phyloP scores from a whole-genome alignment of 768 basidiomycete species.

The Lenzites betulinus region DNA sequence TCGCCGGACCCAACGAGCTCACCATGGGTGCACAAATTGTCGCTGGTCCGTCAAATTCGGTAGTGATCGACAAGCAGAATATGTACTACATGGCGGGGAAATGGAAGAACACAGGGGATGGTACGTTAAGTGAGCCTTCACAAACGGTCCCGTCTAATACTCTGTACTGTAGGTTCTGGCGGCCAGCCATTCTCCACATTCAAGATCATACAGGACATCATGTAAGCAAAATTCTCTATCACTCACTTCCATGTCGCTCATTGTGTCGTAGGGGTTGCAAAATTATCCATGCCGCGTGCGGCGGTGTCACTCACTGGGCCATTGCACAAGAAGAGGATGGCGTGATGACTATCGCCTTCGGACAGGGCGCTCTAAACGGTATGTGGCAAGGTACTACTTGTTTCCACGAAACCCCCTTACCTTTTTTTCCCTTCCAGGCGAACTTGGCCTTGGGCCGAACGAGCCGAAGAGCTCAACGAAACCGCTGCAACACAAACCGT shows the following conservation, averaged over 20 bases:
- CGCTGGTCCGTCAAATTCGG: constrained; percentile 84
- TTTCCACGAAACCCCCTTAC: background rate
- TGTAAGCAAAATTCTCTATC: constrained; percentile 45
- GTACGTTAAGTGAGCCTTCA: constrained; percentile 35
- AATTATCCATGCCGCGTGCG: constrained; percentile 64
- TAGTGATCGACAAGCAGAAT: constrained; percentile 80
- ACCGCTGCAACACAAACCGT: constrained; percentile 67
- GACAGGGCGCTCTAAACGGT: constrained; percentile 88
- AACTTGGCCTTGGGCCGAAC: constrained; percentile 79
- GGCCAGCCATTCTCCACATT: constrained; percentile 89
- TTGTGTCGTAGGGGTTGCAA: constrained; percentile 68
- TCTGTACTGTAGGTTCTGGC: constrained; percentile 63
- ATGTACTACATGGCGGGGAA: constrained; percentile 90
- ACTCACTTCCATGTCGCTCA: background rate
- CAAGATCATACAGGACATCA: constrained; percentile 84
- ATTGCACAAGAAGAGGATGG: constrained; percentile 68
- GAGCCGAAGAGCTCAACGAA: constrained; percentile 88
- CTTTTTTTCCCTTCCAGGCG: constrained; percentile 43
- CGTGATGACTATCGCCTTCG: constrained; percentile 86
- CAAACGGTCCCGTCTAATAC: background rate
- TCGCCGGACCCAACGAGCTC: constrained; percentile 67
- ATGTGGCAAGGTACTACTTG: constrained; percentile 2
- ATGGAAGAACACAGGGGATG: constrained; percentile 97
- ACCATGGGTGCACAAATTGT: constrained; percentile 64
- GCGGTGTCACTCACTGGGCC: constrained; percentile 90